These are phyloP conservation scores for Begonia loranthoides DNA, from an alignment of 306 rosid genomes.

Conservation along the genomic window DNA sequence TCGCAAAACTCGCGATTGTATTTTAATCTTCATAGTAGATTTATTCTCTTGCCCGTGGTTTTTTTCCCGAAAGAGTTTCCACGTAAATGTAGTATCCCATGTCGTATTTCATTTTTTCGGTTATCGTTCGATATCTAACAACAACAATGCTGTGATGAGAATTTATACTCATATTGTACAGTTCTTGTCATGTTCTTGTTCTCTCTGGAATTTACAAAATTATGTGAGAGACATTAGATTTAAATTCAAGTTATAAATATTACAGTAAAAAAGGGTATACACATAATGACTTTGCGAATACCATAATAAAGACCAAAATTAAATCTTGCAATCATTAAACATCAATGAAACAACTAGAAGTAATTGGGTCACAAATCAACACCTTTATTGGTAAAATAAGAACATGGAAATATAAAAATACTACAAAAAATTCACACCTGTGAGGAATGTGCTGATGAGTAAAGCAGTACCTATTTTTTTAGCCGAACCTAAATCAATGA, in stretches of 20 bases:
- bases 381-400: no score
- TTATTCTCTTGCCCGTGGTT: neutral
- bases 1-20: no score
- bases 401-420: no score
- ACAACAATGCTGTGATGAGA: slow-evolving; percentile 95
- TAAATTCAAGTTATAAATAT: no score
- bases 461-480: slow-evolving; percentile 78
- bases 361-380: no score
- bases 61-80: neutral
- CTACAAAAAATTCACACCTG: slow-evolving; percentile 25
- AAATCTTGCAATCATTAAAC: no score
- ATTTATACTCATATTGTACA: slow-evolving; percentile 97
- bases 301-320: neutral
- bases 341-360: no score
- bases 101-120: no score
- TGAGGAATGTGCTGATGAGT: slow-evolving; percentile 92
- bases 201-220: slow-evolving; percentile 47
- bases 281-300: neutral
- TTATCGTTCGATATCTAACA: no score
- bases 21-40: neutral
- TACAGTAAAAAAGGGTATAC: no score
- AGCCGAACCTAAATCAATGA: slow-evolving; percentile 90
- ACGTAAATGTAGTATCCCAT: no score
- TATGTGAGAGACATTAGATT: slow-evolving; percentile 8
- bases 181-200: slow-evolving; percentile 96